Conservation (phyloP, 495 filamentous ascomycete species). For the Hypoxylon subgilvum region DNA sequence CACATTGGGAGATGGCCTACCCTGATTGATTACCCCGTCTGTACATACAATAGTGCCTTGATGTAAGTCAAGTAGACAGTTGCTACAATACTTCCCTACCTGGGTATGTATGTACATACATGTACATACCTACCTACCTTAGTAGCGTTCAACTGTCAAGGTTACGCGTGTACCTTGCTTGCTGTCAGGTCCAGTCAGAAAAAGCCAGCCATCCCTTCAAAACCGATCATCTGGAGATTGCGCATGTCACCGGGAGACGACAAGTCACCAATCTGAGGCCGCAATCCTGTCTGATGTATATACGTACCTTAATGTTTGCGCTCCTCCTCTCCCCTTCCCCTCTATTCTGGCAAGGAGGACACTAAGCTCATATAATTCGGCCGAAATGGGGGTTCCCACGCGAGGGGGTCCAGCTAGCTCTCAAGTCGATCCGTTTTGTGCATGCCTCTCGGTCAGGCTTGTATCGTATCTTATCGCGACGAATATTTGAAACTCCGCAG, state of each 20-base stretch:
- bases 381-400: constrained; percentile 30
- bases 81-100: too few species aligned
- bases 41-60: constrained; percentile 17
- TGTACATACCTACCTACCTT: not conserved
- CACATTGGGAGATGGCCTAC: constrained; percentile 22
- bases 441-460: constrained; percentile 1
- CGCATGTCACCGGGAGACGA: constrained; percentile 18
- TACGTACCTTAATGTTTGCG: too few species aligned
- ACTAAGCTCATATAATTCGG: constrained; percentile 19
- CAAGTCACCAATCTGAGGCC: too few species aligned
- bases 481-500: not conserved
- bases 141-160: not conserved
- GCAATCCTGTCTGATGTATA: too few species aligned
- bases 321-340: not conserved
- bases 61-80: too few species aligned
- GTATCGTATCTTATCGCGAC: constrained; percentile 20
- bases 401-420: constrained; percentile 19
- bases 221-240: constrained; percentile 22
- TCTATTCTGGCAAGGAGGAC: not conserved
- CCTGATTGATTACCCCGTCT: constrained; percentile 11
- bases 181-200: constrained; percentile 13
- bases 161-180: constrained; percentile 15
- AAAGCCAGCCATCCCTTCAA: constrained; percentile 4
- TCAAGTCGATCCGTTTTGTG: constrained; percentile 22
- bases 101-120: too few species aligned